phyloP scores from a whole-genome alignment of 2,329 filamentous ascomycete species.

The Raffaelea arxii region DNA sequence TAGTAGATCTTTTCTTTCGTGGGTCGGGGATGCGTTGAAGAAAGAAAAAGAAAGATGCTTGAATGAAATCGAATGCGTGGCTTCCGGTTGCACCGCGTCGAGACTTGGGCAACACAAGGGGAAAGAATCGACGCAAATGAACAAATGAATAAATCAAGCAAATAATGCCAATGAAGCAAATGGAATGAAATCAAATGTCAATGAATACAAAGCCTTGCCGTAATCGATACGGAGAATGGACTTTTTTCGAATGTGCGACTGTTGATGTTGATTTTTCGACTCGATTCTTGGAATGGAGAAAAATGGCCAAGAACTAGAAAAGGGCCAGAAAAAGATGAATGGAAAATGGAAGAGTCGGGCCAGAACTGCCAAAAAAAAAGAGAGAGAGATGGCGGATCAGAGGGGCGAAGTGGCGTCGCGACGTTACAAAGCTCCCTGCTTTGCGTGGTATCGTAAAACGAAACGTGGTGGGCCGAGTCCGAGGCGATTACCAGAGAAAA shows the following conservation, averaged over 20 bases:
- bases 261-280: no score
- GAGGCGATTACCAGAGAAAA: no score
- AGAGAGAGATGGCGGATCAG: no score
- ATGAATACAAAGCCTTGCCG: not conserved
- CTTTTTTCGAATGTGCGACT: not conserved
- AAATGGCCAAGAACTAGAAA: not conserved
- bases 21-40: no score
- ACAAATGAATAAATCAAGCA: not conserved
- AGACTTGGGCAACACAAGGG: not conserved
- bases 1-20: no score
- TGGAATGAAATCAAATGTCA: not conserved
- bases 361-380: no score
- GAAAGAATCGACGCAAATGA: not conserved
- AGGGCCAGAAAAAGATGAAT: not conserved
- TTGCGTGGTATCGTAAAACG: no score
- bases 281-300: not conserved
- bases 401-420: no score
- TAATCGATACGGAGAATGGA: not conserved
- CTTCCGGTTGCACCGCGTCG: no score
- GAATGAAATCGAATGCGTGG: no score
- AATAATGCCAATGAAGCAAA: not conserved
- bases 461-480: no score
- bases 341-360: not conserved
- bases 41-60: not conserved
- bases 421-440: no score